These are phyloP conservation scores for Boletus hoseneyae DNA, from an alignment of 1,284 basidiomycete genomes.

Conservation along the genomic window DNA sequence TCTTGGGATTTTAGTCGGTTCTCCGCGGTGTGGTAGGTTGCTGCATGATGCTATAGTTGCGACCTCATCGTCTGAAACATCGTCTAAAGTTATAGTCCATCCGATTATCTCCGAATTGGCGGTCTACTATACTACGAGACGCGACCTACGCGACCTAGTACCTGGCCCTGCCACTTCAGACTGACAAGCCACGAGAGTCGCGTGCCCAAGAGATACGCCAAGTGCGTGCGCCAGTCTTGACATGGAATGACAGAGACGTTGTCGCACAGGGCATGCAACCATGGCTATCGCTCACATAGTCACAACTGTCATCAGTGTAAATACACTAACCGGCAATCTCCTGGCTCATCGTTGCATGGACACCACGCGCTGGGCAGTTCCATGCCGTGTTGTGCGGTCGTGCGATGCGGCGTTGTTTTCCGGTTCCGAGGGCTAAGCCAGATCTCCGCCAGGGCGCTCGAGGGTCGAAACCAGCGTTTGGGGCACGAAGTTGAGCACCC, in stretches of 20 bases:
- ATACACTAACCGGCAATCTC: conserved; percentile 5
- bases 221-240: neutral
- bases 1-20: conserved; percentile 22
- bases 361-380: conserved; percentile 3
- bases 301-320: conserved; percentile 9
- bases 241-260: conserved; percentile 2
- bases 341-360: conserved; percentile 10
- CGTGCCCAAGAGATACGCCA: neutral
- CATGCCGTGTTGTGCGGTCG: conserved; percentile 8
- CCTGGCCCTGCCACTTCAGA: conserved; percentile 1
- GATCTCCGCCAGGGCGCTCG: conserved; percentile 18
- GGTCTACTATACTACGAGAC: neutral
- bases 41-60: neutral
- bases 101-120: conserved; percentile 9
- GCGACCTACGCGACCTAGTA: neutral
- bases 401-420: conserved; percentile 6
- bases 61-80: conserved; percentile 16
- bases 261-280: neutral
- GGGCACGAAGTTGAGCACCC: conserved; percentile 8
- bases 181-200: conserved; percentile 10
- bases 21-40: conserved; percentile 24
- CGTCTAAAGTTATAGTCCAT: conserved; percentile 1
- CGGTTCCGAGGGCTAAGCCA: conserved; percentile 28
- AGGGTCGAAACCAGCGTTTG: conserved; percentile 10
- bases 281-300: neutral